Evolutionary conservation across 495 filamentous ascomycete species (phyloP), one percentile per base, ranked within the genome.

Genomic region (Lentithecium fluviatile): DNA sequence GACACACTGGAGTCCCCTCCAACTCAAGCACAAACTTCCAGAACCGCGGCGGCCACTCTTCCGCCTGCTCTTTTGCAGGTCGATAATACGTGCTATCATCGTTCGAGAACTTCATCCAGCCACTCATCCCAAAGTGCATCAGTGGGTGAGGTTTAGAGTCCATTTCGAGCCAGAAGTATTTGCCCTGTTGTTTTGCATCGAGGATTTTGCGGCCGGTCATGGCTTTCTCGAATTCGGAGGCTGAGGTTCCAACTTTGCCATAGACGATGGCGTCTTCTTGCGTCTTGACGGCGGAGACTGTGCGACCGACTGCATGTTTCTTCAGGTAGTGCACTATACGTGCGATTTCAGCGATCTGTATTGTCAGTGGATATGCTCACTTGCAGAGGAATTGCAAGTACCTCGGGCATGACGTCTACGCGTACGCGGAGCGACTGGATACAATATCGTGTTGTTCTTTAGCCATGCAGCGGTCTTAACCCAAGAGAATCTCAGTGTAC

Each of bases 81-180:
- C 88, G 85, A 76, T 96, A 91, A 71, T 94, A 92, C 15, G 84
- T 83, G 15, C 83, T 87, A 45, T 85, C 83, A 50, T 86, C 85
- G 64, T 85, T 84, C 51, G 83, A 83, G 66, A 97, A 89, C 69
- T 94, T 85, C 42, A 96, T 79, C 93, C 94, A 97, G 10, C 92
- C 90, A 17, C 82, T 82, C 87, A 91, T 97, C 48, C 91, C 92
- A 60, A 95, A 87, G 73, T 98, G 93, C 85, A 96, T 88, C 24
- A 97, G 82, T 0, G 86, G 81, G 70, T 98, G 94, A 0, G 94
- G 94, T 20, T 90, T 81, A 6, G 81, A 83, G 23, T 80, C 79
- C 82, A 88, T 87, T 45, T 79, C 75, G 37, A 88, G 79, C 78
- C 94, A 98, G 71, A 97, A 96, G 69, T 97, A 97, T 81, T 97